Conservation (phyloP, 768 basidiomycete species). For the Macrocybe gigantea region DNA sequence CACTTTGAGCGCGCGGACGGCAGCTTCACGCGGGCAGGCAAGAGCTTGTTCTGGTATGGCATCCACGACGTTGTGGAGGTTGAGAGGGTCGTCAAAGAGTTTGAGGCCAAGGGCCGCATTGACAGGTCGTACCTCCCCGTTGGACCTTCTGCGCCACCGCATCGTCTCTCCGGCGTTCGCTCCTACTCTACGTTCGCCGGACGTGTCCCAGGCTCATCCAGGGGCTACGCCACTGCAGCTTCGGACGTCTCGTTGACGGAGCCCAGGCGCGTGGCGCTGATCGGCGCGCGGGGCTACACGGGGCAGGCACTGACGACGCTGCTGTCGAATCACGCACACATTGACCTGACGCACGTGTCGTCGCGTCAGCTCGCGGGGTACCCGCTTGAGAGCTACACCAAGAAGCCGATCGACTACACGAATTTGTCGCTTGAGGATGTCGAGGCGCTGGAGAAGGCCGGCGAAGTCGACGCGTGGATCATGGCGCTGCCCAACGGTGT, state of each 20-base stretch:
- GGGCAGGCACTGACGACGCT: constrained; percentile 87
- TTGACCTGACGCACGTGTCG: constrained; percentile 91
- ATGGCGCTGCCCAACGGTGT: constrained; percentile 99
- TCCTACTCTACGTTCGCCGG: constrained; percentile 56
- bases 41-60: constrained; percentile 97
- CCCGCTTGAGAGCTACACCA: constrained; percentile 76
- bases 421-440: constrained; percentile 79
- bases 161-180: constrained; percentile 40
- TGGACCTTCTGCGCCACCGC: constrained; percentile 61
- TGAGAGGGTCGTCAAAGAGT: constrained; percentile 71
- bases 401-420: constrained; percentile 65
- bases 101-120: constrained; percentile 77
- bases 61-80: constrained; percentile 89
- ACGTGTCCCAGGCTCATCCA: constrained; percentile 42
- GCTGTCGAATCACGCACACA: constrained; percentile 82
- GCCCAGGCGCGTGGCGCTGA: constrained; percentile 87
- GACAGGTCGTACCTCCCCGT: constrained; percentile 89
- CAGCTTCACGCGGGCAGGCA: constrained; percentile 91
- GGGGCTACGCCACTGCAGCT: constrained; percentile 79
- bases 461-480: constrained; percentile 96
- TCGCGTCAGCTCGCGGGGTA: constrained; percentile 90
- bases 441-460: constrained; percentile 80
- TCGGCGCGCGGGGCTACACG: constrained; percentile 95
- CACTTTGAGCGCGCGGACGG: constrained; percentile 99
- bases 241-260: constrained; percentile 40